Percentiles rank a stretch among this genome's conserved stretches.
phyloP scores from a whole-genome alignment of 768 basidiomycete species.

The Russula sp. region DNA sequence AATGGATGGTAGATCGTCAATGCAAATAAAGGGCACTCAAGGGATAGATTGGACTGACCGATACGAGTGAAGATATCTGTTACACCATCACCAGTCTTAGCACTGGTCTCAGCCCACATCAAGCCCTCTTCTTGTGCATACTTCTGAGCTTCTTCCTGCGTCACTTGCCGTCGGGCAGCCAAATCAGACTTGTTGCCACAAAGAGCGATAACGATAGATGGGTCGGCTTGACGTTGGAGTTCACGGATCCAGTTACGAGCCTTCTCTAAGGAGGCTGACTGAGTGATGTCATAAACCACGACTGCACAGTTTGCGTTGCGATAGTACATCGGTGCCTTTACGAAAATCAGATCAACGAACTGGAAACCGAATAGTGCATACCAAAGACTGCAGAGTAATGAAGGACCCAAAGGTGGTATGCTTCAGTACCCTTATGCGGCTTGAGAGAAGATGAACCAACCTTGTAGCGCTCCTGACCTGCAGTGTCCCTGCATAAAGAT shows the following conservation, averaged over 20 bases:
- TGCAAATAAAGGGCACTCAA: background rate
- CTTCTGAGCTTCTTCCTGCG: slow-evolving; percentile 84
- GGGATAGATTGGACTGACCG: slow-evolving; percentile 45
- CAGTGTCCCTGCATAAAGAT: slow-evolving; percentile 67
- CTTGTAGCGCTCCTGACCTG: slow-evolving; percentile 94
- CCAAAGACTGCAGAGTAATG: slow-evolving; percentile 34
- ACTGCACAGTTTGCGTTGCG: slow-evolving; percentile 91
- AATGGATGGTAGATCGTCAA: slow-evolving; percentile 1
- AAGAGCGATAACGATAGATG: slow-evolving; percentile 91
- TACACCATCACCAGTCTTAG: slow-evolving; percentile 84
- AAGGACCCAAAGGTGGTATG: background rate
- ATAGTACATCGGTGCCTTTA: slow-evolving; percentile 92
- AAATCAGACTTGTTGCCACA: slow-evolving; percentile 96
- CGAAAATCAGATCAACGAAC: background rate
- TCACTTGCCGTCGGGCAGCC: slow-evolving; percentile 73
- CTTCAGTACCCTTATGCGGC: slow-evolving; percentile 13
- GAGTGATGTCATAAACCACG: slow-evolving; percentile 95
- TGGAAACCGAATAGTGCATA: slow-evolving; percentile 27
- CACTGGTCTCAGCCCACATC: slow-evolving; percentile 90
- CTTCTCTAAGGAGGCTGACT: slow-evolving; percentile 85
- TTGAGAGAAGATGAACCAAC: slow-evolving; percentile 29
- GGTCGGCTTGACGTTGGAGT: slow-evolving; percentile 95
- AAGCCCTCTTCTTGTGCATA: slow-evolving; percentile 89
- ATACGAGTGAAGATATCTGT: slow-evolving; percentile 80
- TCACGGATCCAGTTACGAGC: slow-evolving; percentile 95